Percentiles rank a stretch among this genome's conserved stretches.
Evolutionary conservation across 2,329 filamentous ascomycete genomes (phyloP).

Genomic region (Aspergillus caelatus): DNA sequence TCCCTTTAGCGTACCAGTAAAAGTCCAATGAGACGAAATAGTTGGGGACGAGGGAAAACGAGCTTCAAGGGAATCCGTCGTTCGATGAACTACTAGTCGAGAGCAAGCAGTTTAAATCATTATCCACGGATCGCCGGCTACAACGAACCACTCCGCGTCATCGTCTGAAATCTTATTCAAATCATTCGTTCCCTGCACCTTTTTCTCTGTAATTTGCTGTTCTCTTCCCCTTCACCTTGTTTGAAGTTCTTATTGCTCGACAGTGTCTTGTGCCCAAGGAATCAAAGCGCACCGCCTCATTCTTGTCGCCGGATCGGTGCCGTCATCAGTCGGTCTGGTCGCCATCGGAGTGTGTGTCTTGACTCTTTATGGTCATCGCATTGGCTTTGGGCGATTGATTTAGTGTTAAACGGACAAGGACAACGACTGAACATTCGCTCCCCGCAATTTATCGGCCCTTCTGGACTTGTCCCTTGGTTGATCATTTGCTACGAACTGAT

Average conservation of each 20-base stretch:
- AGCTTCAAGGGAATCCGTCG: not conserved
- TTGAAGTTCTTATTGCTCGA: not conserved
- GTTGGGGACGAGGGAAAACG: no score
- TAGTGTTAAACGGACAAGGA: not conserved
- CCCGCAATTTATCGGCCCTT: constrained; percentile 21
- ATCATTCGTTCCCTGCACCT: constrained; percentile 4
- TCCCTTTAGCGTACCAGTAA: constrained; percentile 3
- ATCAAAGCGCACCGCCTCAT: constrained; percentile 23
- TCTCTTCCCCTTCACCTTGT: not conserved
- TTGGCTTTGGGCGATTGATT: not conserved
- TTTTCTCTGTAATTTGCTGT: constrained; percentile 1
- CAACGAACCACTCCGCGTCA: constrained; percentile 14
- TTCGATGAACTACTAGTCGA: not conserved
- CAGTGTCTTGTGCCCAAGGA: constrained; percentile 16
- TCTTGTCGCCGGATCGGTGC: constrained; percentile 4
- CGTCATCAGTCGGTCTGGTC: constrained; percentile 14
- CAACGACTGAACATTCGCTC: constrained; percentile 2
- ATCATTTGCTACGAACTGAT: not conserved
- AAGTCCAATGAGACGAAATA: not conserved
- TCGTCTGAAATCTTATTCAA: constrained; percentile 7
- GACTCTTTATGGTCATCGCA: not conserved
- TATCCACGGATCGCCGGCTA: constrained; percentile 15
- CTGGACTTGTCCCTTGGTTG: constrained; percentile 14
- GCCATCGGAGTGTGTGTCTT: not conserved
- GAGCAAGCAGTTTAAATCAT: not conserved